These are phyloP conservation scores for Inga leiocalycina DNA, from an alignment of 306 rosid genomes.

Conservation along the genomic window DNA sequence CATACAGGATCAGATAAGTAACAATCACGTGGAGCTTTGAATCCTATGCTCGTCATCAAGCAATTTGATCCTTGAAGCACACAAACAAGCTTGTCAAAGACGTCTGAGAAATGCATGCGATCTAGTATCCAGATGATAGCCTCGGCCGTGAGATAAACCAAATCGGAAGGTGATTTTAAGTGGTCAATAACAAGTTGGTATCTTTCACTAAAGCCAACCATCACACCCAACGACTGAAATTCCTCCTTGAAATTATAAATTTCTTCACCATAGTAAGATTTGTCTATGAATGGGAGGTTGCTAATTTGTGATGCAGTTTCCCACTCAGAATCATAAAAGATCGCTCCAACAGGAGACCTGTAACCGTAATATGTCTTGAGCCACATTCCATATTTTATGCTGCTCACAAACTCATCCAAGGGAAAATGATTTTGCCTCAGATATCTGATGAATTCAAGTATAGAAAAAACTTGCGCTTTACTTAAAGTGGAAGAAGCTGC, in stretches of 20 bases:
- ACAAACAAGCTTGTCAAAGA: slow-evolving; percentile 28
- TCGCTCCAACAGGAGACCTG: slow-evolving; percentile 65
- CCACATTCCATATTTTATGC: slow-evolving; percentile 53
- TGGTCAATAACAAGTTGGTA: slow-evolving; percentile 50
- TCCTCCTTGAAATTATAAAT: slow-evolving; percentile 47
- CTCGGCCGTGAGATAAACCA: slow-evolving; percentile 41
- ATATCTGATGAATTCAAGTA: slow-evolving; percentile 58
- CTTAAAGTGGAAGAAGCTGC: slow-evolving; percentile 47
- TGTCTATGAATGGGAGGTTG: slow-evolving; percentile 66
- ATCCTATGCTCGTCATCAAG: slow-evolving; percentile 64
- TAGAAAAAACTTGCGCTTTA: slow-evolving; percentile 43
- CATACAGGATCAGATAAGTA: slow-evolving; percentile 55
- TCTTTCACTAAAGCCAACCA: slow-evolving; percentile 36
- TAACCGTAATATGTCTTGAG: slow-evolving; percentile 57
- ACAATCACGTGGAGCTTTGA: slow-evolving; percentile 55
- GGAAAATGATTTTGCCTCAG: slow-evolving; percentile 39
- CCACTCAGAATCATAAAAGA: slow-evolving; percentile 59
- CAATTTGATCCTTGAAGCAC: slow-evolving; percentile 39
- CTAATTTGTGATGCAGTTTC: slow-evolving; percentile 56
- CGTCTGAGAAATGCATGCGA: slow-evolving; percentile 22
- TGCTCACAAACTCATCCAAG: slow-evolving; percentile 38
- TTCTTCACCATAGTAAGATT: slow-evolving; percentile 52
- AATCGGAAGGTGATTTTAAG: slow-evolving; percentile 48
- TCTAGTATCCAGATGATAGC: slow-evolving; percentile 52
- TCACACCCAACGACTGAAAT: slow-evolving; percentile 67